These are phyloP conservation scores for Neurospora sp. DNA, from an alignment of 495 filamentous ascomycete genomes.

Conservation along the genomic window DNA sequence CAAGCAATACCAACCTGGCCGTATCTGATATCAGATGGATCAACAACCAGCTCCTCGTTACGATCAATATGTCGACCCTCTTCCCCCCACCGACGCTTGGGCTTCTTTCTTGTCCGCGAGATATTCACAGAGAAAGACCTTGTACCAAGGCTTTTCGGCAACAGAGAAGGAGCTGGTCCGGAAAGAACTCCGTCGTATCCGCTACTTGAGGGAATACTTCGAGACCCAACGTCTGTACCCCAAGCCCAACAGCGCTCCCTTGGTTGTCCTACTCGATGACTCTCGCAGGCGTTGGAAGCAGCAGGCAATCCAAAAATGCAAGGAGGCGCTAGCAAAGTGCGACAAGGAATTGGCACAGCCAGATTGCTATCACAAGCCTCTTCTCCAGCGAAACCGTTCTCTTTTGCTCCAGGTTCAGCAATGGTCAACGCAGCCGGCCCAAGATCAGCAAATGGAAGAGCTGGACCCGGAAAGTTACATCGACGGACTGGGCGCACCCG, in stretches of 20 bases:
- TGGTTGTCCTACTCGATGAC: slow-evolving; percentile 8
- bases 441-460: neutral
- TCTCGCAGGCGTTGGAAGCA: slow-evolving; percentile 13
- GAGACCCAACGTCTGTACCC: slow-evolving; percentile 8
- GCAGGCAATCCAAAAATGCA: slow-evolving; percentile 1
- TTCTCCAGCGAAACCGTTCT: slow-evolving; percentile 6
- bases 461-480: slow-evolving; percentile 14
- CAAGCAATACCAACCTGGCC: neutral
- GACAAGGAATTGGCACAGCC: slow-evolving; percentile 9
- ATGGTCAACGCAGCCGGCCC: slow-evolving; percentile 10
- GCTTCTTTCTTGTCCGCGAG: slow-evolving; percentile 13
- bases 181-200: slow-evolving; percentile 18
- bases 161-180: slow-evolving; percentile 16
- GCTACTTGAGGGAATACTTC: slow-evolving; percentile 15
- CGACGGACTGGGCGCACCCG: slow-evolving; percentile 5
- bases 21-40: neutral
- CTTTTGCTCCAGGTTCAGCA: slow-evolving; percentile 14
- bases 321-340: slow-evolving; percentile 6
- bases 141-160: slow-evolving; percentile 10
- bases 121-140: slow-evolving; percentile 10
- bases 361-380: neutral
- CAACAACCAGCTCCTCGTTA: neutral
- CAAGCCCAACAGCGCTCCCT: slow-evolving; percentile 2
- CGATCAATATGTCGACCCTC: slow-evolving; percentile 17
- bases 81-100: slow-evolving; percentile 15